Evolutionary conservation across 192 early-diverging fungal genomes (phyloP).

Genomic region (Lobosporangium transversale): DNA sequence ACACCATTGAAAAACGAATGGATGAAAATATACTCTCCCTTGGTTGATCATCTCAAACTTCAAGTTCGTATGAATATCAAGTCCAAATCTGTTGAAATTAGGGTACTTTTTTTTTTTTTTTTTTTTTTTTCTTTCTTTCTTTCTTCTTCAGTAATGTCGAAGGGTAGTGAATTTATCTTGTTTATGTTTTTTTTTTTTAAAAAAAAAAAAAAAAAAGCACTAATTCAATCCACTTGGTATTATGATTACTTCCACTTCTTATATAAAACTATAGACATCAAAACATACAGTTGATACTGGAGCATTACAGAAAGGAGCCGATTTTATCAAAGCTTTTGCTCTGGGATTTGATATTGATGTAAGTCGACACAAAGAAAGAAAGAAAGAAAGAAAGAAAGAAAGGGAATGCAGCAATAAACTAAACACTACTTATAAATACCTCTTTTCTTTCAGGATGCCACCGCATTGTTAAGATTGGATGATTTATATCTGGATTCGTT

Average conservation of each 20-base stretch:
- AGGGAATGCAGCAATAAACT: no score
- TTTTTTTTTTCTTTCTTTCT: no score
- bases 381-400: no score
- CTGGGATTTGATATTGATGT: conserved; percentile 91
- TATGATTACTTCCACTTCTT: neutral
- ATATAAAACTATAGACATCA: conserved; percentile 72
- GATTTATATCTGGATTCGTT: conserved; percentile 97
- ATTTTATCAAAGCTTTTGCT: conserved; percentile 94
- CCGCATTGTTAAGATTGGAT: conserved; percentile 94
- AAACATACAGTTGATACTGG: conserved; percentile 87
- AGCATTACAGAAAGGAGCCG: conserved; percentile 95
- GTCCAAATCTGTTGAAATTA: conserved; percentile 87
- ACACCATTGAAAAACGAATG: conserved; percentile 92
- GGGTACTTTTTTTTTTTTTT: conserved; percentile 59
- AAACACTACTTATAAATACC: neutral
- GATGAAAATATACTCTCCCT: conserved; percentile 95
- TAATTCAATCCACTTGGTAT: neutral
- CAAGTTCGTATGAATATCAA: conserved; percentile 97
- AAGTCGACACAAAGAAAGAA: conserved; percentile 23
- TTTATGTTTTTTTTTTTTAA: no score
- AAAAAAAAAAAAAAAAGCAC: no score
- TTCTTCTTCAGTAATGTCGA: no score
- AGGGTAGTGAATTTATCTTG: no score
- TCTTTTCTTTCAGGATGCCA: conserved; percentile 75
- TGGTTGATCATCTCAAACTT: conserved; percentile 95